Evolutionary conservation across 805 yeast genomes (phyloP), one percentile per base, ranked within the genome.

Genomic region (Cyberlindnera japonica): DNA sequence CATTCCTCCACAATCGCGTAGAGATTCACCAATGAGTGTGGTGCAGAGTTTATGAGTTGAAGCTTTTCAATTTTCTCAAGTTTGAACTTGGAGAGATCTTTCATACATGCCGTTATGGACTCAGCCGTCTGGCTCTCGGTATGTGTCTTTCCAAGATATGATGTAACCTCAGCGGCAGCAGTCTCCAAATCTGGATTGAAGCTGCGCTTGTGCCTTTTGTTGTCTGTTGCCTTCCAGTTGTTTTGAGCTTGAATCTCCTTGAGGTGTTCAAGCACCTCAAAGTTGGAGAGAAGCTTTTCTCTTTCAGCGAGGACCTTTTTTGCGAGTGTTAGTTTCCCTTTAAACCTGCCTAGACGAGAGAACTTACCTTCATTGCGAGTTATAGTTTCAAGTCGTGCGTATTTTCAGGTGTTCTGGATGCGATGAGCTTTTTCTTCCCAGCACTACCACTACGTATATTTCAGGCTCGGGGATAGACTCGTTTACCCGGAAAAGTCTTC

Each of bases 1-100:
- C 96, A 91, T 57, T 93, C 98, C 57, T 91, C 99, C 1, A 91
- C 79, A 21, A 91, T 65, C 0, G 93, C 72, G 58, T 79, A 88
- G 37, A 91, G 68, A 26, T 77, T 81, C 11, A 90, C 96, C 69
- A 87, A 65, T 5, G 87, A 77, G 33, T 81, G 68, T 1, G 99
- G 99, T 21, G 87, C 70, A 7, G 80, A 69, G 59, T 91, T 90
- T 41, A 90, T 73, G 28, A 91, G 76, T 63, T 91, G 96, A 29
- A 91, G 66, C 49, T 81, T 78, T 56, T 91, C 99, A 19, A 85
- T 80, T 60, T 87, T 85, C 64, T 83, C 89, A 39, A 91, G 66
- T 21, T 71, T 73, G 45, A 72, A 79, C 24, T 65, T 43, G 15
- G 63, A 54, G 18, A 66, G 41, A 8, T 47, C 49, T 20, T 39